Base-by-base conservation (phyloP, 208 protist species). In the Trypanosoma congolense region DNA sequence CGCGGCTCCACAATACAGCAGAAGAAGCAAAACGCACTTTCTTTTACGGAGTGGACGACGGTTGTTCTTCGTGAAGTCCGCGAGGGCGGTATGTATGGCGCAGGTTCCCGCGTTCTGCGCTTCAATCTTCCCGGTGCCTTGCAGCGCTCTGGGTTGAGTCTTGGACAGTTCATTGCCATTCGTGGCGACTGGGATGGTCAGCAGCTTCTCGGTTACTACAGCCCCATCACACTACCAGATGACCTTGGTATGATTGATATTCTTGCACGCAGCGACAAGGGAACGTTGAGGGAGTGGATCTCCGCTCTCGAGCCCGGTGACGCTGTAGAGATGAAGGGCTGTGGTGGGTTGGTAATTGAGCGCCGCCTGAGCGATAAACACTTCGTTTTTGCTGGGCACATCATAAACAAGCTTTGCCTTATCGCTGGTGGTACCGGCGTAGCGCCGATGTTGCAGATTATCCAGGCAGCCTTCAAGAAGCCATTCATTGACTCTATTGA, bases 381-480 rank as follows among this genome's bases (percentile, higher is more conserved):
- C 38, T 58, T 84, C 38, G 14, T 66, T 0, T 79, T 77, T 61
- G 51, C 52, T 6, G 65, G 71, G 40, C 64, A 44, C 28, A 66
- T 81, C 24, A 67, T 88, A 24, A 63, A 69, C 22, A 78, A 78
- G 53, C 56, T 83, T 25, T 65, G 56, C 40, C 70, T 92, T 25
- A 73, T 91, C 56, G 74, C 74, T 5, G 79, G 83, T 43, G 79
- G 83, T 29, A 75, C 77, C 19, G 83, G 83, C 53, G 74, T 91
- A 9, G 75, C 79, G 5, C 83, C 83, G 35, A 91, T 87, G 83
- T 56, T 91, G 44, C 83, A 91, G 56, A 72, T 92, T 48, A 79
- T 86, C 52, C 75, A 79, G 10, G 76, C 74, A 14, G 80, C 80
- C 0, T 68, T 83, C 3, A 70, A 61, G 31, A 51, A 53, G 2